A percentile compares a stretch with the other conserved stretches of the same genome.
Conservation (phyloP, 2,329 filamentous ascomycete genomes). For the Chlorencoelia australis region DNA sequence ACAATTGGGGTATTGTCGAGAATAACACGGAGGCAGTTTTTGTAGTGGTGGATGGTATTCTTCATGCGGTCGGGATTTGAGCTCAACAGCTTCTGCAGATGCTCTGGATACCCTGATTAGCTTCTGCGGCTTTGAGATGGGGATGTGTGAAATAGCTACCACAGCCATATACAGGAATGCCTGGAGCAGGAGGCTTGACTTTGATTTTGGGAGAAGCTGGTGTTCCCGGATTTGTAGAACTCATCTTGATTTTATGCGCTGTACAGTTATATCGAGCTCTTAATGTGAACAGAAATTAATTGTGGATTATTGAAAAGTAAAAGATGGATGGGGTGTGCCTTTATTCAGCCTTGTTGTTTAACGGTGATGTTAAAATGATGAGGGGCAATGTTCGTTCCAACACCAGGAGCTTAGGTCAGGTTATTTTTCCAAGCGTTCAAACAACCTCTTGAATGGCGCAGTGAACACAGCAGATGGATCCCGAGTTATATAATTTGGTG, state of each 20-base stretch:
- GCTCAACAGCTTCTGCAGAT: constrained; percentile 58
- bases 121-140: constrained; percentile 8
- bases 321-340: no score
- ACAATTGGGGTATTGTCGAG: constrained; percentile 57
- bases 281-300: no score
- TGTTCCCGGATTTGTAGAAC: constrained; percentile 22
- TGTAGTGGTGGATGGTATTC: constrained; percentile 61
- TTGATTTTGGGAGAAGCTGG: constrained; percentile 30
- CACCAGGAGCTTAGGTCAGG: no score
- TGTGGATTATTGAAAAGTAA: no score
- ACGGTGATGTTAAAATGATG: no score
- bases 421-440: no score
- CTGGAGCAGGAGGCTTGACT: constrained; percentile 48
- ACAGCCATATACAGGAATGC: constrained; percentile 53
- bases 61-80: constrained; percentile 52
- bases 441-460: no score
- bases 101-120: constrained; percentile 42
- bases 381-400: no score
- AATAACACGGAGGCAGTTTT: constrained; percentile 58
- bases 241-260: constrained; percentile 20
- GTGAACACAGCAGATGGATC: no score
- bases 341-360: no score
- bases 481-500: no score
- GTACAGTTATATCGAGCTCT: neutral
- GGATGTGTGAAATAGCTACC: constrained; percentile 35